Percentiles rank a stretch among this genome's conserved stretches.
Conservation (phyloP, 345 rosid species). For the Odontarrhena argentea region DNA sequence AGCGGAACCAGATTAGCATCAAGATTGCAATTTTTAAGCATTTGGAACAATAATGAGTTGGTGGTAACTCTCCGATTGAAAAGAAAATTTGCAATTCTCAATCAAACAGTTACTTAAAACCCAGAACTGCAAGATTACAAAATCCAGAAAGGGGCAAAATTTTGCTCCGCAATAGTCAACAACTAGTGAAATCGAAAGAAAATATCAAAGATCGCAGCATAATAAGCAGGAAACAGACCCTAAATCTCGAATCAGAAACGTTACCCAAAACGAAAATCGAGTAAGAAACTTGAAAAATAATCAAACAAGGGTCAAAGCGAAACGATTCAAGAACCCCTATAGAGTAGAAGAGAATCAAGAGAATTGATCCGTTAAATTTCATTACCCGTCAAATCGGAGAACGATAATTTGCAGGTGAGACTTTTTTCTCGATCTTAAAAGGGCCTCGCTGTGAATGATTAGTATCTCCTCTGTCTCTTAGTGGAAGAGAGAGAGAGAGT, state of each 20-base stretch:
- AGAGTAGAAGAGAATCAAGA: slow-evolving; percentile 11
- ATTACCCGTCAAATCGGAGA: slow-evolving; percentile 27
- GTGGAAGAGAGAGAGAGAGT: slow-evolving; percentile 28
- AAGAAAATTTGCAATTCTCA: not conserved
- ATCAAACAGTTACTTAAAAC: slow-evolving; percentile 6
- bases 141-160: slow-evolving; percentile 20
- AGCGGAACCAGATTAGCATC: slow-evolving; percentile 16
- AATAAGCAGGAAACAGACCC: not conserved
- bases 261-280: slow-evolving; percentile 19
- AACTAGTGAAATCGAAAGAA: slow-evolving; percentile 1
- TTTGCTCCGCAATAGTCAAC: slow-evolving; percentile 35
- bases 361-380: not conserved
- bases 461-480: not conserved
- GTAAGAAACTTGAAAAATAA: not conserved
- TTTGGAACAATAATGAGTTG: not conserved
- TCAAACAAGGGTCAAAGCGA: slow-evolving; percentile 2
- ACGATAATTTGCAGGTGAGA: slow-evolving; percentile 8
- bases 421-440: not conserved
- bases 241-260: slow-evolving; percentile 16
- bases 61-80: too few species aligned
- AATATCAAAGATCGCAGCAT: slow-evolving; percentile 1
- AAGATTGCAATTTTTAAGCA: slow-evolving; percentile 13
- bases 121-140: slow-evolving; percentile 5
- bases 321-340: slow-evolving; percentile 10
- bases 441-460: slow-evolving; percentile 26